Evolutionary conservation across 306 rosid species (phyloP).

Genomic region (Castanospermum australe): DNA sequence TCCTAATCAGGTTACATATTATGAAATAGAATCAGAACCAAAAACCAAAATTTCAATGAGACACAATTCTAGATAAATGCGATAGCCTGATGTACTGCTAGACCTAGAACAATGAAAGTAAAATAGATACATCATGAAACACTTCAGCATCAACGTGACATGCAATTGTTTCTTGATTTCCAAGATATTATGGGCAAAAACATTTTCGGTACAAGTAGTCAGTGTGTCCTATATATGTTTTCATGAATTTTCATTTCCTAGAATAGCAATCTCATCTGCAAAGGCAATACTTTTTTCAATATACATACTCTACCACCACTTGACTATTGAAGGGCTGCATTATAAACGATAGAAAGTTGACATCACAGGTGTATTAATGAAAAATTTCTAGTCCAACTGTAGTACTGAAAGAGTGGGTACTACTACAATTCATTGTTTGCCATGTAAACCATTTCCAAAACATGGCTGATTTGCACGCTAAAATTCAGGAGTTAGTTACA

Average conservation of each 20-base stretch:
- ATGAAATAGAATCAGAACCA: slow-evolving; percentile 33
- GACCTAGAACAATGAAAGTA: not conserved
- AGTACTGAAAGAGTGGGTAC: not conserved
- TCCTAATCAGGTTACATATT: slow-evolving; percentile 48
- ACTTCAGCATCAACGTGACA: not conserved
- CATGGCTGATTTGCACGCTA: not conserved
- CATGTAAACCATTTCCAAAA: not conserved
- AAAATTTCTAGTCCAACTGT: not conserved
- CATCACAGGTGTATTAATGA: not conserved
- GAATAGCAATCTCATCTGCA: not conserved
- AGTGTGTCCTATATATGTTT: not conserved
- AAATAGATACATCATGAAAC: not conserved
- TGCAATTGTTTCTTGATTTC: not conserved
- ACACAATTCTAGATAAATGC: slow-evolving; percentile 5
- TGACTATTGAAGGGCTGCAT: not conserved
- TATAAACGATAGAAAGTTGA: not conserved
- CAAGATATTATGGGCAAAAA: not conserved
- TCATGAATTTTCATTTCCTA: not conserved
- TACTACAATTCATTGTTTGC: not conserved
- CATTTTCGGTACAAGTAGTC: not conserved
- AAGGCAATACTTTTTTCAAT: not conserved
- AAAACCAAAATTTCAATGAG: slow-evolving; percentile 12
- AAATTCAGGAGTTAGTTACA: not conserved
- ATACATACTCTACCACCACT: not conserved
- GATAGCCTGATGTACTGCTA: not conserved